phyloP scores from a whole-genome alignment of 768 basidiomycete species.

The Trametes cubensis region DNA sequence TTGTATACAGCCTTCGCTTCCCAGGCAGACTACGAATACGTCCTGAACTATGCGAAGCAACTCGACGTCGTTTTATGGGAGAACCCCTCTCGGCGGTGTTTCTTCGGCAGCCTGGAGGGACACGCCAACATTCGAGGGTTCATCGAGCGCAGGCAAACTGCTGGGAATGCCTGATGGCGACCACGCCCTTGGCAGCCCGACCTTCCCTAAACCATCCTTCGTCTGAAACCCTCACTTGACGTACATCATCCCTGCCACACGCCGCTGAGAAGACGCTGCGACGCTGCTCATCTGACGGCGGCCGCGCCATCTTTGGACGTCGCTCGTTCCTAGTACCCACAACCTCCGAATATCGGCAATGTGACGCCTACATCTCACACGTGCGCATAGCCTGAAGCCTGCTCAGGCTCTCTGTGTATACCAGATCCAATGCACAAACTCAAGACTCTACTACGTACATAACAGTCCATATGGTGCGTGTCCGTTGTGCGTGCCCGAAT shows the following conservation, averaged over 20 bases:
- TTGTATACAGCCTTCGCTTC: slow-evolving; percentile 89
- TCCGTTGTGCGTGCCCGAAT: slow-evolving; percentile 9
- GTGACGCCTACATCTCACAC: slow-evolving; percentile 7
- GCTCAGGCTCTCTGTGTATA: slow-evolving; percentile 13
- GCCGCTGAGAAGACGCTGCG: slow-evolving; percentile 4
- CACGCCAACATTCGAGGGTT: slow-evolving; percentile 79
- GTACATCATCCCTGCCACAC: slow-evolving; percentile 19
- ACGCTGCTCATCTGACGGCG: slow-evolving; percentile 9
- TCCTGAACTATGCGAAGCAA: slow-evolving; percentile 82
- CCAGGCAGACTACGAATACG: slow-evolving; percentile 85
- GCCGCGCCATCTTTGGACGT: slow-evolving; percentile 7
- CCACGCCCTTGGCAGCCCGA: slow-evolving; percentile 5
- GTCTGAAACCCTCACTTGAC: slow-evolving; percentile 7
- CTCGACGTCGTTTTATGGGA: slow-evolving; percentile 86
- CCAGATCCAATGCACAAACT: no score
- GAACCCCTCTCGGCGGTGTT: slow-evolving; percentile 68
- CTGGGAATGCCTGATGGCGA: slow-evolving; percentile 28
- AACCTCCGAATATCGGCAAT: slow-evolving; percentile 1
- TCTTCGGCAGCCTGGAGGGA: slow-evolving; percentile 81
- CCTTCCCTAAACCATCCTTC: slow-evolving; percentile 6
- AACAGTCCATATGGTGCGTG: slow-evolving; percentile 22
- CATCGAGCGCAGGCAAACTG: slow-evolving; percentile 64
- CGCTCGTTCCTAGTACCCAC: slow-evolving; percentile 4
- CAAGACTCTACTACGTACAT: neutral
- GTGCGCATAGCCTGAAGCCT: slow-evolving; percentile 12